Conservation (phyloP, 2,329 filamentous ascomycete species). For the Lachnellula willkommii region DNA sequence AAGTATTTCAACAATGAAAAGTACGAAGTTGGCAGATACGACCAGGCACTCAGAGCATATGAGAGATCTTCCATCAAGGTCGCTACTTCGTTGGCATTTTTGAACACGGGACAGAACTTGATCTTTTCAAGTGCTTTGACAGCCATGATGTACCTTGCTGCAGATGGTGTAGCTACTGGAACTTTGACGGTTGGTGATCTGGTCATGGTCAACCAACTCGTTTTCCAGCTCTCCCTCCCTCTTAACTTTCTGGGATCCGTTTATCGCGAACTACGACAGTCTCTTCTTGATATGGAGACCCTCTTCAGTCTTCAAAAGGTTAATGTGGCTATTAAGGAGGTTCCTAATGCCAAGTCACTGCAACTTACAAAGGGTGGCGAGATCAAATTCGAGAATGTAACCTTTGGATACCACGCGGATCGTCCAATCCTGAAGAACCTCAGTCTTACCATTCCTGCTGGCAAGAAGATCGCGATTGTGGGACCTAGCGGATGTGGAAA, state of each 20-base stretch:
- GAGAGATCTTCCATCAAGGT: conserved; percentile 96
- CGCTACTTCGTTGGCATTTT: conserved; percentile 82
- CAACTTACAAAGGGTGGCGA: conserved; percentile 72
- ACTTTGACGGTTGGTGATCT: conserved; percentile 86
- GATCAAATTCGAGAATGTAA: conserved; percentile 91
- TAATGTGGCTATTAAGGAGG: conserved; percentile 79
- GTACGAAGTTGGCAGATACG: conserved; percentile 87
- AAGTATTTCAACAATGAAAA: conserved; percentile 99
- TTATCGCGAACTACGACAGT: conserved; percentile 91
- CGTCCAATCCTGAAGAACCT: conserved; percentile 83
- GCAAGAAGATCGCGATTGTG: conserved; percentile 92
- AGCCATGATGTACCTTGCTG: conserved; percentile 96
- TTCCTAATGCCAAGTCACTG: conserved; percentile 67
- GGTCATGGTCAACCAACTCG: conserved; percentile 98
- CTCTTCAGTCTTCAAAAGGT: conserved; percentile 97
- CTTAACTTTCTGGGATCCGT: conserved; percentile 98
- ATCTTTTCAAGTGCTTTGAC: conserved; percentile 94
- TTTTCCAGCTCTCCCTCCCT: conserved; percentile 95
- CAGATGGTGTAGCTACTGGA: conserved; percentile 78
- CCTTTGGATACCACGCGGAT: conserved; percentile 84
- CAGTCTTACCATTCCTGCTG: conserved; percentile 83
- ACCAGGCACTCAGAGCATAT: conserved; percentile 78
- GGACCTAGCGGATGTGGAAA: conserved; percentile 95
- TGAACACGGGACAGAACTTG: conserved; percentile 94
- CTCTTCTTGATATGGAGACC: conserved; percentile 95